phyloP scores from a whole-genome alignment of 306 rosid genomes.

The Ammopiptanthus mongolicus region DNA sequence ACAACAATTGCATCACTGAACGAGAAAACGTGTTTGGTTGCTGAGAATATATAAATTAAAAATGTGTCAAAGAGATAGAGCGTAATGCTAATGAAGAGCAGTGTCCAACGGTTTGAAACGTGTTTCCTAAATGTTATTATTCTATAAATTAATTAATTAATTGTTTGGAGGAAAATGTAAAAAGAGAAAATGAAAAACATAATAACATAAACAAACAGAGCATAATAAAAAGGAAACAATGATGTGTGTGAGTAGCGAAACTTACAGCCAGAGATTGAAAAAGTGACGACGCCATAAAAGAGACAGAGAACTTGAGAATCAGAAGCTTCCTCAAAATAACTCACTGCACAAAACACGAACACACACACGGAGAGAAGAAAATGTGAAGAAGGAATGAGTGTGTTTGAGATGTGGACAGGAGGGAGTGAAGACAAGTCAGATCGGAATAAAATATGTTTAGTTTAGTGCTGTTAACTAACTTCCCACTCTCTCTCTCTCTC shows the following conservation, averaged over 20 bases:
- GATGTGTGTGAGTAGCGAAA: neutral
- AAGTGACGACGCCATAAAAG: slow-evolving; percentile 20
- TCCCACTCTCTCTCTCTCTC: too few relatives aligned
- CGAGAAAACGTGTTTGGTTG: slow-evolving; percentile 6
- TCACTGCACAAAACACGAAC: neutral
- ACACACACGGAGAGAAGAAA: neutral
- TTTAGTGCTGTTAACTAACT: too few relatives aligned
- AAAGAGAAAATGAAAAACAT: neutral
- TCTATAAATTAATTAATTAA: neutral
- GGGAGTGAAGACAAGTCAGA: neutral
- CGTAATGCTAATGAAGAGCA: neutral
- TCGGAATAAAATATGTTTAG: neutral
- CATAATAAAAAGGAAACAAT: neutral
- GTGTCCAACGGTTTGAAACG: neutral
- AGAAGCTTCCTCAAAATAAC: neutral
- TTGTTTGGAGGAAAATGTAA: neutral
- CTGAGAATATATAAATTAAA: neutral
- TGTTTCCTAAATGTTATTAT: neutral
- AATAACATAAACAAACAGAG: neutral
- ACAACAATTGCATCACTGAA: neutral
- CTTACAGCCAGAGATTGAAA: slow-evolving; percentile 37
- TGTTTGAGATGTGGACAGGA: neutral
- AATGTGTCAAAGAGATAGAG: too few relatives aligned
- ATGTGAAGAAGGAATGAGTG: neutral
- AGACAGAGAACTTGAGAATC: too few relatives aligned